phyloP scores from a whole-genome alignment of 2,329 filamentous ascomycete species.

The Ophiostoma sp. region DNA sequence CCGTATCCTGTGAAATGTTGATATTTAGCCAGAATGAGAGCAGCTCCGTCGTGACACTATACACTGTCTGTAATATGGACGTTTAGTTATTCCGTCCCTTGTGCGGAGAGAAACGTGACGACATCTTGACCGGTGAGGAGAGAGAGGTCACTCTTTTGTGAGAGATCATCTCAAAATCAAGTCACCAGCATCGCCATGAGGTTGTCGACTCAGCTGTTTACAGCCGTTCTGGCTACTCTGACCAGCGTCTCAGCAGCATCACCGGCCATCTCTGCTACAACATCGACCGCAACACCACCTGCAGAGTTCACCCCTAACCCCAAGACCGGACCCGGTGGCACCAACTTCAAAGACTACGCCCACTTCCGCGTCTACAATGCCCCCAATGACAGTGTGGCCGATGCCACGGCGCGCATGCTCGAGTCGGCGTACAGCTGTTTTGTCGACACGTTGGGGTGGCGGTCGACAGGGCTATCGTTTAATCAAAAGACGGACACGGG shows the following conservation, averaged over 20 bases:
- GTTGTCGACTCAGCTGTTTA: neutral
- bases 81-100: neutral
- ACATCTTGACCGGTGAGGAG: neutral
- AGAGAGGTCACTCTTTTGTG: neutral
- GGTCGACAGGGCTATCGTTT: slow-evolving; percentile 39
- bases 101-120: neutral
- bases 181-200: neutral
- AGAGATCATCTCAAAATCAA: neutral
- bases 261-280: neutral
- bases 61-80: neutral
- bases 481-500: slow-evolving; percentile 35
- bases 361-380: slow-evolving; percentile 45
- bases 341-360: slow-evolving; percentile 39
- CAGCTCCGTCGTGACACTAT: neutral
- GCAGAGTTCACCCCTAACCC: neutral
- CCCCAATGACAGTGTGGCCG: slow-evolving; percentile 35
- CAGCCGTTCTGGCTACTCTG: neutral
- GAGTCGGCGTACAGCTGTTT: slow-evolving; percentile 47
- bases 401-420: slow-evolving; percentile 42
- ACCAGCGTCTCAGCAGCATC: neutral
- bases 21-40: neutral
- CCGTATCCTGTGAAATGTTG: too few relatives aligned
- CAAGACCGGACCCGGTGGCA: slow-evolving; percentile 36
- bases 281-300: neutral
- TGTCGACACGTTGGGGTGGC: slow-evolving; percentile 38